Evolutionary conservation across 306 rosid species (phyloP).

Genomic region (Malus orientalis): DNA sequence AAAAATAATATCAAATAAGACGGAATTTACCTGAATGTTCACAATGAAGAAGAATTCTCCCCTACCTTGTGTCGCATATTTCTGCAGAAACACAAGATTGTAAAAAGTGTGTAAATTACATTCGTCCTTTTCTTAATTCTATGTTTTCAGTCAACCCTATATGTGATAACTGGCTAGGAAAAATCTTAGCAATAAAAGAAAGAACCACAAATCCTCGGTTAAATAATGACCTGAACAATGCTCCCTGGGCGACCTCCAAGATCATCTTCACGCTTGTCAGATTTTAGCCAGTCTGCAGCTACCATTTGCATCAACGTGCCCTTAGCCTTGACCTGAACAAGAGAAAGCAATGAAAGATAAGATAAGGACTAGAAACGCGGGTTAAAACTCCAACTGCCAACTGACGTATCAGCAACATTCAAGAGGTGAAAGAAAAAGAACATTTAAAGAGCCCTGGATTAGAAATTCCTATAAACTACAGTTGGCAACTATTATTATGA

Average conservation of each 20-base stretch:
- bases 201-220: not conserved
- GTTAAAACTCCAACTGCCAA: not conserved
- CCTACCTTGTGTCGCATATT: slow-evolving; percentile 56
- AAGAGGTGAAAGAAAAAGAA: not conserved
- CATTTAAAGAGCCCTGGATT: not conserved
- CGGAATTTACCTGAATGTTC: slow-evolving; percentile 61
- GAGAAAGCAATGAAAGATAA: not conserved
- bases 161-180: not conserved
- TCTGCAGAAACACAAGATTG: slow-evolving; percentile 32
- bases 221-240: slow-evolving; percentile 55
- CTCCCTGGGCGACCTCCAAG: slow-evolving; percentile 58
- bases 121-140: not conserved
- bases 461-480: not conserved
- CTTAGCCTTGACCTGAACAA: slow-evolving; percentile 59
- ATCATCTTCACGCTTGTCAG: slow-evolving; percentile 62
- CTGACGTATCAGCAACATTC: not conserved
- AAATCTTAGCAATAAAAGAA: too few species aligned
- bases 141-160: not conserved
- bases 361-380: not conserved
- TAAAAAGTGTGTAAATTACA: not conserved
- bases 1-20: not conserved
- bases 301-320: slow-evolving; percentile 70
- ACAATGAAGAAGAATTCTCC: slow-evolving; percentile 71
- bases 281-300: slow-evolving; percentile 79
- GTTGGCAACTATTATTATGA: not conserved